Evolutionary conservation across 352 stramenopile genomes (phyloP), one percentile per base, ranked within the genome.

Genomic region (Globisporangium barbulae): DNA sequence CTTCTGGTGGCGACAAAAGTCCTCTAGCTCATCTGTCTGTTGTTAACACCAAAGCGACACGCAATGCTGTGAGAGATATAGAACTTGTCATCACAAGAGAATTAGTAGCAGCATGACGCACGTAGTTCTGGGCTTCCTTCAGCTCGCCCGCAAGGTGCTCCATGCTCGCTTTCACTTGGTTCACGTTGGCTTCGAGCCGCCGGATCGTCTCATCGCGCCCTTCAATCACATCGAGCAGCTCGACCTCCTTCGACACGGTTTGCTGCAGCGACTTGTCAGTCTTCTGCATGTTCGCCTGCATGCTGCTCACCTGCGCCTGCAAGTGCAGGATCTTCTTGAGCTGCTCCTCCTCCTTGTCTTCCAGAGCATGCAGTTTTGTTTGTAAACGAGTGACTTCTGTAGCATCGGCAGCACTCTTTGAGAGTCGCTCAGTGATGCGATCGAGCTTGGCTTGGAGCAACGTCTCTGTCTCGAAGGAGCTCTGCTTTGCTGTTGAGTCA

Each of bases 101-200:
- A 31, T 0, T 15, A 49, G 21, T 0, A 33, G 17, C 15, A 57
- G 4, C 2, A 60, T 0, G 5, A 62, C 55, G 50, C 59, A 91
- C 82, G 63, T 91, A 73, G 22, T 59, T 57, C 54, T 91, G 80
- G 5, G 75, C 71, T 31, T 80, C 71, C 39, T 87, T 76, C 22
- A 90, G 66, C 44, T 90, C 73, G 6, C 73, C 68, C 2, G 76
- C 71, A 0, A 91, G 75, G 19, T 81, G 67, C 33, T 74, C 69
- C 37, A 82, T 64, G 31, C 72, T 79, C 31, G 68, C 49, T 59
- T 75, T 78, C 31, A 81, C 50, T 50, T 76, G 69, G 15, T 13
- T 48, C n/a, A 76, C 62, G 7, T 53, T 75, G 0, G 61, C 64
- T 57, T 85, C 62, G 9, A 83, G 58, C 0, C 65, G 66, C 0